A percentile compares a stretch with the other conserved stretches of the same genome.
phyloP scores from a whole-genome alignment of 2,329 filamentous ascomycete species.

The Aspergillus carbonarius region DNA sequence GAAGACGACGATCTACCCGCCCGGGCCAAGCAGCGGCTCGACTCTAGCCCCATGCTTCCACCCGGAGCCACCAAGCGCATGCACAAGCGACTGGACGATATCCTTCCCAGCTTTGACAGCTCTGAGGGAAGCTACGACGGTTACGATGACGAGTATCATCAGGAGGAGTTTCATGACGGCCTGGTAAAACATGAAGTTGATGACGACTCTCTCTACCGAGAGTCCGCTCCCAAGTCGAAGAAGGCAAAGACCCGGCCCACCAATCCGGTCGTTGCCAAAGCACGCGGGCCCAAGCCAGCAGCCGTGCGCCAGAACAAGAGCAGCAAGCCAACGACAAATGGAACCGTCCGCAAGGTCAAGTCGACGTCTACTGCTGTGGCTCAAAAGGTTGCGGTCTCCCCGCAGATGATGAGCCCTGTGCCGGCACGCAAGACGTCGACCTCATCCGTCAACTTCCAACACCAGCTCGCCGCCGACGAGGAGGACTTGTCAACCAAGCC shows the following conservation, averaged over 20 bases:
- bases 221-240: conserved; percentile 46
- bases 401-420: conserved; percentile 40
- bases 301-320: conserved; percentile 30
- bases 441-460: conserved; percentile 64
- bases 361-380: conserved; percentile 16
- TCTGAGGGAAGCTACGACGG: conserved; percentile 63
- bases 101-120: conserved; percentile 57
- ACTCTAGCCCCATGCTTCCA: conserved; percentile 45
- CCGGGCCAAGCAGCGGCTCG: conserved; percentile 44
- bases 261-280: conserved; percentile 31
- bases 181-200: conserved; percentile 58
- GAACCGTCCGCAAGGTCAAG: conserved; percentile 43
- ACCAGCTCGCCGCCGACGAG: conserved; percentile 66
- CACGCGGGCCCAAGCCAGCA: conserved; percentile 30
- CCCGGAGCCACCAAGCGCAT: conserved; percentile 47
- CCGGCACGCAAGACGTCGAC: conserved; percentile 54
- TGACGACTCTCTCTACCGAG: conserved; percentile 37
- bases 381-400: conserved; percentile 44
- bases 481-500: conserved; percentile 94
- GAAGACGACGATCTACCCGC: conserved; percentile 57
- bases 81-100: conserved; percentile 53
- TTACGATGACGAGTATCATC: conserved; percentile 53
- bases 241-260: conserved; percentile 53
- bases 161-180: conserved; percentile 53
- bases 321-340: conserved; percentile 34